Conservation (phyloP, 2,329 filamentous ascomycete genomes). For the Talaromyces sp. region DNA sequence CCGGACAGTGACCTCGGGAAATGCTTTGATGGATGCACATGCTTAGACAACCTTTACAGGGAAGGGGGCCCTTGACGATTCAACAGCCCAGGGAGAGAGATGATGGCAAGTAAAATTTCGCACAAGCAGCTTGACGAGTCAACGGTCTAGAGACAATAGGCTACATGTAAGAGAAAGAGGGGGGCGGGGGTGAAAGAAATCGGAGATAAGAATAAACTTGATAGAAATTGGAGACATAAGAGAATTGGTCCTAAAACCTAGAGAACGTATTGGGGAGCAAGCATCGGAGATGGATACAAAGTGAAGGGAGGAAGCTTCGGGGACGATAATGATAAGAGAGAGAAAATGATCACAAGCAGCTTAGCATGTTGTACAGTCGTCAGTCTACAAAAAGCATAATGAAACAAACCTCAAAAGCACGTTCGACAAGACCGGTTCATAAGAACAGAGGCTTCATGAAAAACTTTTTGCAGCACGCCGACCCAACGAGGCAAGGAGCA, state of each 20-base stretch:
- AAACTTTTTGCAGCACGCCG: constrained; percentile 47
- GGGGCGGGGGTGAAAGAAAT: constrained; percentile 20
- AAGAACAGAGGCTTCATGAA: constrained; percentile 28
- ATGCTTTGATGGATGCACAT: not conserved
- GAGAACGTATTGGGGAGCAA: constrained; percentile 11
- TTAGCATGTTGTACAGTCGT: constrained; percentile 35
- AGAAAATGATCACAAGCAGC: constrained; percentile 21
- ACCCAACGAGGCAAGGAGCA: constrained; percentile 38
- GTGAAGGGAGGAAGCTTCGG: constrained; percentile 10
- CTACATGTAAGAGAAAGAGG: constrained; percentile 22
- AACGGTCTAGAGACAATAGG: constrained; percentile 5
- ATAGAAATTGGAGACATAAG: constrained; percentile 14
- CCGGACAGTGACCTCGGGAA: not conserved
- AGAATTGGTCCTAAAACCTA: constrained; percentile 15
- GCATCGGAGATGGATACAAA: constrained; percentile 12
- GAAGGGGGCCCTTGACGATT: constrained; percentile 11
- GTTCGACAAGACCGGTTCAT: constrained; percentile 39
- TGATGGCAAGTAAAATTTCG: constrained; percentile 1
- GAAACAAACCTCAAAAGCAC: constrained; percentile 34
- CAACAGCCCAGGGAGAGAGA: constrained; percentile 12
- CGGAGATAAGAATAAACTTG: constrained; percentile 10
- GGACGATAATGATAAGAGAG: constrained; percentile 11
- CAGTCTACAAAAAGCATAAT: constrained; percentile 33
- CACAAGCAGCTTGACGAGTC: constrained; percentile 15
- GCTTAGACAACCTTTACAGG: not conserved